Base-by-base conservation (phyloP, 2,329 filamentous ascomycete genomes). In the Chrysoporthe puriensis region DNA sequence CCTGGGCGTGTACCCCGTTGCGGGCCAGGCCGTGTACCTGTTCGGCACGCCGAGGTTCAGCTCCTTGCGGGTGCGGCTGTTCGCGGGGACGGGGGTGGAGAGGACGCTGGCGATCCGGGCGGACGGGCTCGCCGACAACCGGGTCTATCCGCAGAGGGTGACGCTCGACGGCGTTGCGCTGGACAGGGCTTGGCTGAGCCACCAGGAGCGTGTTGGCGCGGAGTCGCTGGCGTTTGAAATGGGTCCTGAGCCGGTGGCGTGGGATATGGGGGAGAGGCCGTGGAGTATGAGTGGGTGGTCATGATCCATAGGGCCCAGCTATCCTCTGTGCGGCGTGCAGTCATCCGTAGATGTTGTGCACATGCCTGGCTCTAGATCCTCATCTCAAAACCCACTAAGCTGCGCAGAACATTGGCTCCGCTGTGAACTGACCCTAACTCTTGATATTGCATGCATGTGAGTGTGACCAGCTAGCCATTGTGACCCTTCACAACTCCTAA, bases 21-120 rank as follows among this genome's bases (percentile, higher is more conserved):
- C 82, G 34, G 83, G 81, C 0, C 82, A 83, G 32, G 79, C 81
- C 0, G 76, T 82, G 0, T 85, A 85, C 71, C 74, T 85, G 4
- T 72, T 84, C 1, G 78, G 78, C 5, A 81, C 79, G 13, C 82
- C 82, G 0, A 82, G 81, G 77, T 85, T 84, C 66, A 48, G 52
- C 32, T 57, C 56, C 9, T 3, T 64, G 16, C 44, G 44, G 34
- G 66, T 67, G 36, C 59, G 54, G 11, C 36, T 67, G 26, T 63
- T 67, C 36, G 57, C 54, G 13, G 61, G 66, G 9, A 67, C 66
- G 6, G 43, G 14, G 5, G 16, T 50, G 34, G 42, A 65, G 34
- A 65, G 59, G 21, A 42, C 59, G n/a, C 57, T 68, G 40, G 59
- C 42, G 13, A 43, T 68, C 16, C 36, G 48, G 46, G 62, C 57